phyloP scores from a whole-genome alignment of 2,329 filamentous ascomycete genomes.

The Xylariaceae sp. region DNA sequence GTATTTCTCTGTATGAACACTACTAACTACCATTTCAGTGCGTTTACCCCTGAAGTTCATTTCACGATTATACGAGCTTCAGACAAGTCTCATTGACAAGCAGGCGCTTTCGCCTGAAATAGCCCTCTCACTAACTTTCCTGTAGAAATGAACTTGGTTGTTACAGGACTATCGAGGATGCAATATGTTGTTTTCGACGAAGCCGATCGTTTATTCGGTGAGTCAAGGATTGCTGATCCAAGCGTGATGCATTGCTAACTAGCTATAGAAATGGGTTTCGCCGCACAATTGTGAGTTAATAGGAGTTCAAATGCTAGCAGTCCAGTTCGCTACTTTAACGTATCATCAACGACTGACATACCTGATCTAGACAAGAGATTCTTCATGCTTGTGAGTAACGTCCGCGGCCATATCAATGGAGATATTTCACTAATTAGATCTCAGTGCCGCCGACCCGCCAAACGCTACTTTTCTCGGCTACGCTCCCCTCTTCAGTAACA shows the following conservation, averaged over 20 bases:
- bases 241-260: background rate
- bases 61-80: background rate
- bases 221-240: background rate
- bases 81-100: background rate
- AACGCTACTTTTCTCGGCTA: slow-evolving; percentile 91
- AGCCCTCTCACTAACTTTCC: background rate
- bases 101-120: background rate
- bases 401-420: background rate
- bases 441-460: slow-evolving; percentile 71
- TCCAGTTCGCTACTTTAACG: background rate
- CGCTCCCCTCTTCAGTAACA: slow-evolving; percentile 85
- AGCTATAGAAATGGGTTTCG: slow-evolving; percentile 80
- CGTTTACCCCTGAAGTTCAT: background rate
- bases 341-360: slow-evolving; percentile 34
- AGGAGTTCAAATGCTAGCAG: background rate
- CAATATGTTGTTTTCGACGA: slow-evolving; percentile 97
- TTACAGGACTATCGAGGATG: slow-evolving; percentile 64
- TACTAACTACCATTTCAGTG: slow-evolving; percentile 7
- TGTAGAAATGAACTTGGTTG: slow-evolving; percentile 76
- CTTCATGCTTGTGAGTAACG: slow-evolving; percentile 13
- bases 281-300: slow-evolving; percentile 75
- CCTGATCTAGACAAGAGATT: slow-evolving; percentile 13
- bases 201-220: slow-evolving; percentile 82
- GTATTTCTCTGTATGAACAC: background rate
- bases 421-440: slow-evolving; percentile 48